These are phyloP conservation scores for Penicillium dipodomyicola DNA, from an alignment of 495 filamentous ascomycete genomes.

Conservation along the genomic window DNA sequence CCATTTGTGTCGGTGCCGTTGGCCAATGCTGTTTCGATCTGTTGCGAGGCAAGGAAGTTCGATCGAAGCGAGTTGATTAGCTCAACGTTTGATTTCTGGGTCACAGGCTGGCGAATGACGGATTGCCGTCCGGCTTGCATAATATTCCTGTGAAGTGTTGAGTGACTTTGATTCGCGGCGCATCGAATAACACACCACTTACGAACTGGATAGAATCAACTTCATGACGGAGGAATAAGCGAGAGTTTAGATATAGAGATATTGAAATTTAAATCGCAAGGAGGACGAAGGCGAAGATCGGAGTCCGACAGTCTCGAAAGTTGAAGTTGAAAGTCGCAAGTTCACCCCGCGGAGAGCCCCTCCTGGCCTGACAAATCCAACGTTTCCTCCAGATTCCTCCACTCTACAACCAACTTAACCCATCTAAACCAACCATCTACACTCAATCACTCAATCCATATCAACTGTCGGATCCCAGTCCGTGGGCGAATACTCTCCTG, in stretches of 20 bases:
- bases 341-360: constrained; percentile 8
- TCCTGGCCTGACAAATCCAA: constrained; percentile 25
- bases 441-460: constrained; percentile 39
- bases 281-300: background rate
- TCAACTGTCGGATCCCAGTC: constrained; percentile 62
- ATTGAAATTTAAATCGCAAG: background rate
- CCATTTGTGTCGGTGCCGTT: constrained; percentile 13
- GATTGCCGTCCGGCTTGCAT: constrained; percentile 70
- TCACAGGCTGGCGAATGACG: constrained; percentile 70
- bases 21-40: constrained; percentile 43
- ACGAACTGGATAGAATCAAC: constrained; percentile 88
- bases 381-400: constrained; percentile 3
- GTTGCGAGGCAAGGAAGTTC: constrained; percentile 72
- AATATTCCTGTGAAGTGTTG: constrained; percentile 65
- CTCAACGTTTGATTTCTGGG: constrained; percentile 82
- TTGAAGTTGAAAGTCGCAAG: background rate
- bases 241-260: background rate
- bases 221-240: constrained; percentile 52
- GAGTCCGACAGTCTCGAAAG: too few relatives aligned
- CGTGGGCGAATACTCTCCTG: constrained; percentile 56
- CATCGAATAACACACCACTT: constrained; percentile 28
- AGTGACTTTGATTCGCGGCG: constrained; percentile 9
- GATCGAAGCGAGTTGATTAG: constrained; percentile 78
- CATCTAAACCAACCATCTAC: background rate
- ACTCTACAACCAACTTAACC: too few relatives aligned